These are phyloP conservation scores for Kalmusia sp. DNA, from an alignment of 2,329 filamentous ascomycete genomes.

Conservation along the genomic window DNA sequence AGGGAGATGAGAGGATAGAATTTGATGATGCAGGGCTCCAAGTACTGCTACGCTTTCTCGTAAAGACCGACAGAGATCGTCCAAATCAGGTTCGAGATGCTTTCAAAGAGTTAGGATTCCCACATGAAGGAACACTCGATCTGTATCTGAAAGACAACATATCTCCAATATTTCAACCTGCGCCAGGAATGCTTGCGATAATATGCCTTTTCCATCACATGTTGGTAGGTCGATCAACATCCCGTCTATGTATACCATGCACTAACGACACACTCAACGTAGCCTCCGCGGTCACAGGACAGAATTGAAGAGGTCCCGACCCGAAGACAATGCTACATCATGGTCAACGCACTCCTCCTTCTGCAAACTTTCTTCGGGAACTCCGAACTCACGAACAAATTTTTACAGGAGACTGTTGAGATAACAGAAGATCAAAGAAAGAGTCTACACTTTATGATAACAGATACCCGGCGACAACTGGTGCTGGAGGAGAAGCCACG, in stretches of 20 bases:
- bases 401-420: not conserved
- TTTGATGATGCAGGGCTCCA: slow-evolving; percentile 7
- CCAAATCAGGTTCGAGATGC: slow-evolving; percentile 12
- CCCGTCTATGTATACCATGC: not conserved
- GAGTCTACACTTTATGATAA: slow-evolving; percentile 15
- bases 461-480: not conserved
- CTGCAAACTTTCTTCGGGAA: slow-evolving; percentile 11
- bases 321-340: slow-evolving; percentile 7
- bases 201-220: slow-evolving; percentile 9
- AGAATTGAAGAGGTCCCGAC: not conserved
- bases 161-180: slow-evolving; percentile 1
- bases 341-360: slow-evolving; percentile 17
- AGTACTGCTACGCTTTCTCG: slow-evolving; percentile 15
- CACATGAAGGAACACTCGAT: not conserved
- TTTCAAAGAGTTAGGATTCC: slow-evolving; percentile 11
- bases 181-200: not conserved
- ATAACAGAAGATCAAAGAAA: not conserved
- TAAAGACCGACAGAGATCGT: not conserved
- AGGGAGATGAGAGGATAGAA: not conserved
- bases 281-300: not conserved
- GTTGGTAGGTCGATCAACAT: not conserved
- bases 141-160: not conserved
- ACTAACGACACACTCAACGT: too few species aligned
- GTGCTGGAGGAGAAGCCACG: not conserved
- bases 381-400: slow-evolving; percentile 9